These are phyloP conservation scores for Exophiala lecanii-corni DNA, from an alignment of 2,329 filamentous ascomycete species.

Conservation along the genomic window DNA sequence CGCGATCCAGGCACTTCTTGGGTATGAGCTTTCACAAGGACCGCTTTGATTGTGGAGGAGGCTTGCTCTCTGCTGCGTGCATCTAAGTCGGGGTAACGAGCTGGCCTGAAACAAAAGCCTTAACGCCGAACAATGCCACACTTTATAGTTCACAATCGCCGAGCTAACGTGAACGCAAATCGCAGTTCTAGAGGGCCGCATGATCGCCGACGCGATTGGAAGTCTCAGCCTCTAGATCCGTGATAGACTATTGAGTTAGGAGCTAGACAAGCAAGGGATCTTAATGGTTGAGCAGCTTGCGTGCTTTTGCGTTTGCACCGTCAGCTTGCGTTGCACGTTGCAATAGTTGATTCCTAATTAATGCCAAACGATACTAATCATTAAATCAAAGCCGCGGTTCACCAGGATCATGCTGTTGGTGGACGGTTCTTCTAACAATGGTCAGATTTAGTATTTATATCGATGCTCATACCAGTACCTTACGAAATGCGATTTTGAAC, in stretches of 20 bases:
- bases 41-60: too few species aligned
- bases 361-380: slow-evolving; percentile 1
- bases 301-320: not conserved
- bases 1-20: too few species aligned
- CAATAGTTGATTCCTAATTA: not conserved
- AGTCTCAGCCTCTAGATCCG: not conserved
- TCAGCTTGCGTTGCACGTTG: not conserved
- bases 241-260: not conserved
- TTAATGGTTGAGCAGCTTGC: not conserved
- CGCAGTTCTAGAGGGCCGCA: too few species aligned
- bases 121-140: too few species aligned
- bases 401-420: not conserved
- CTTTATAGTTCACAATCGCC: too few species aligned
- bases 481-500: slow-evolving; percentile 1
- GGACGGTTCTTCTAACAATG: not conserved
- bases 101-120: too few species aligned
- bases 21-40: too few species aligned
- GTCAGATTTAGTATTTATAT: not conserved
- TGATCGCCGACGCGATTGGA: slow-evolving; percentile 1
- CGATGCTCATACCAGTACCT: not conserved
- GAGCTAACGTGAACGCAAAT: too few species aligned
- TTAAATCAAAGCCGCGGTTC: slow-evolving; percentile 1
- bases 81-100: too few species aligned
- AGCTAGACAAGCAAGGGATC: not conserved
- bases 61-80: too few species aligned